phyloP scores from a whole-genome alignment of 306 rosid genomes.

The Fragaria ananassa region DNA sequence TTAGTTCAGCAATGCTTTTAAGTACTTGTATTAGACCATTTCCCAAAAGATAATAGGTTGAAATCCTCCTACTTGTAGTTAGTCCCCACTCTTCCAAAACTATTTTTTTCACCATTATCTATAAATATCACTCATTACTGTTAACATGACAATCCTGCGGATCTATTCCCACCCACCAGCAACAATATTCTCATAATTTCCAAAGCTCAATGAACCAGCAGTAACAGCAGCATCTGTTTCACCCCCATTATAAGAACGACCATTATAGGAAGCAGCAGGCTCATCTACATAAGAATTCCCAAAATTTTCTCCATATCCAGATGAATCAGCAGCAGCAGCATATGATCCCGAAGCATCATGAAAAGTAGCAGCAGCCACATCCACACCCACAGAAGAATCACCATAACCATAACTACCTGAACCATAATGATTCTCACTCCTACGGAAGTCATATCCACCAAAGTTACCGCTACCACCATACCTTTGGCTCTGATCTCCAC shows the following conservation, averaged over 20 bases:
- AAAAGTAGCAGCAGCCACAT: constrained; percentile 7
- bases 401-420: constrained; percentile 27
- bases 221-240: neutral
- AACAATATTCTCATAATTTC: constrained; percentile 29
- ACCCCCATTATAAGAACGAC: neutral
- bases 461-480: constrained; percentile 23
- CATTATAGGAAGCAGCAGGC: constrained; percentile 16
- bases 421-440: constrained; percentile 21
- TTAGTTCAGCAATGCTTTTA: neutral
- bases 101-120: neutral
- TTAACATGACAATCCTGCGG: neutral
- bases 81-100: constrained; percentile 8
- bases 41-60: neutral
- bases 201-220: constrained; percentile 25
- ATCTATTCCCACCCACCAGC: constrained; percentile 66
- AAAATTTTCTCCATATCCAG: constrained; percentile 22
- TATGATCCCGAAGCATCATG: constrained; percentile 9
- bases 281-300: neutral
- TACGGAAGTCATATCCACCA: constrained; percentile 41
- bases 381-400: neutral
- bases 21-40: neutral
- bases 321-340: constrained; percentile 24
- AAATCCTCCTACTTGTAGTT: constrained; percentile 1
- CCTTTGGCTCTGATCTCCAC: constrained; percentile 13
- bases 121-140: neutral